These are phyloP conservation scores for Leptographium wingfieldii DNA, from an alignment of 2,329 filamentous ascomycete genomes.

Conservation along the genomic window DNA sequence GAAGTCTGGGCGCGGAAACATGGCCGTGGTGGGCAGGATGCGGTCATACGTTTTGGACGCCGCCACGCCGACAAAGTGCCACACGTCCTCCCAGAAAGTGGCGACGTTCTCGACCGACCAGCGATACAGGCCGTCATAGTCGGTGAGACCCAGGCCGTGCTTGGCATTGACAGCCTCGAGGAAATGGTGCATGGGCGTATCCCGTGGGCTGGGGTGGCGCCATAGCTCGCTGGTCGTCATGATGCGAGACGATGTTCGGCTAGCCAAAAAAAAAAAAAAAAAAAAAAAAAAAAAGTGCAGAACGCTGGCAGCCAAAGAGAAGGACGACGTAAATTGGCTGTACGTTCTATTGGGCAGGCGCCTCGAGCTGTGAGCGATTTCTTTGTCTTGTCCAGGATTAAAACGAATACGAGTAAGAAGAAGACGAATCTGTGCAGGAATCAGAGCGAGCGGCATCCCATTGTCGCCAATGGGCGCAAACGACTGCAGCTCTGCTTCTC, in stretches of 20 bases:
- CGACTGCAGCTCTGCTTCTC: not conserved
- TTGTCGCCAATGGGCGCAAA: not conserved
- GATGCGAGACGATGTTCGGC: not conserved
- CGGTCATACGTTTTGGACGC: conserved; percentile 56
- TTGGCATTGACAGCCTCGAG: conserved; percentile 56
- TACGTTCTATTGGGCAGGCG: not conserved
- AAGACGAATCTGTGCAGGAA: not conserved
- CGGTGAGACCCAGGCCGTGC: conserved; percentile 46
- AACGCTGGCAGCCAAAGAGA: not conserved
- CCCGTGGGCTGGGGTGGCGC: conserved; percentile 53
- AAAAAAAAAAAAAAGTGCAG: not conserved
- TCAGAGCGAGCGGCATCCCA: not conserved
- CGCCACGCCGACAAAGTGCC: conserved; percentile 68
- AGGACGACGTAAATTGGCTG: not conserved
- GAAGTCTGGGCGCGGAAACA: conserved; percentile 83
- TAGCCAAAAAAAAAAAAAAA: not conserved
- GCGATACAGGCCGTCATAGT: conserved; percentile 63
- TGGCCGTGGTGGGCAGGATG: conserved; percentile 49
- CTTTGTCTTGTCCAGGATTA: not conserved
- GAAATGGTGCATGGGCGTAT: conserved; percentile 62
- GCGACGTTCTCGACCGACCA: conserved; percentile 74
- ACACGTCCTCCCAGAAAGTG: conserved; percentile 74
- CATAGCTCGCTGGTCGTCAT: conserved; percentile 37
- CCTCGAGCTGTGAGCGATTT: not conserved
- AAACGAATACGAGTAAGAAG: not conserved